Evolutionary conservation across 2,329 filamentous ascomycete genomes (phyloP).

Genomic region (Fusarium sp.): DNA sequence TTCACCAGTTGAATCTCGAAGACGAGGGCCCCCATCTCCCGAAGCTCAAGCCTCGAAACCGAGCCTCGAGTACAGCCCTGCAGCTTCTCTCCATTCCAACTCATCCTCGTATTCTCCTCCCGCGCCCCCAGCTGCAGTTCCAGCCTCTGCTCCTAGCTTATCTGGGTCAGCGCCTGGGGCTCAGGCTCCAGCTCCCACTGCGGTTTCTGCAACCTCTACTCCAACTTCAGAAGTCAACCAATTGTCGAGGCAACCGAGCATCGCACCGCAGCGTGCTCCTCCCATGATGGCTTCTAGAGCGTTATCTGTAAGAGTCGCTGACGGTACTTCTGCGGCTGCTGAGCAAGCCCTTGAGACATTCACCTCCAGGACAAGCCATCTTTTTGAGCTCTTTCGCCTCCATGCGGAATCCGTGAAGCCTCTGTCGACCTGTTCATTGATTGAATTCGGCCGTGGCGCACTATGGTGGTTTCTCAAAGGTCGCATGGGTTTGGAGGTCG

Average conservation of each 20-base stretch:
- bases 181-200: background rate
- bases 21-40: conserved; percentile 42
- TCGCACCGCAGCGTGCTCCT: conserved; percentile 42
- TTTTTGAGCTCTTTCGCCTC: conserved; percentile 79
- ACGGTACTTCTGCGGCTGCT: conserved; percentile 57
- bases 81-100: conserved; percentile 51
- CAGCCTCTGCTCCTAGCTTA: conserved; percentile 2
- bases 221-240: conserved; percentile 29
- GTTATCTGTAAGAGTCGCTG: conserved; percentile 54
- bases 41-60: conserved; percentile 41
- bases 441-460: conserved; percentile 76
- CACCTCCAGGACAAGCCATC: conserved; percentile 74
- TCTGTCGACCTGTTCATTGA: conserved; percentile 68
- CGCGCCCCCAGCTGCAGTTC: conserved; percentile 19
- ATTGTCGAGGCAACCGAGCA: conserved; percentile 39
- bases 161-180: conserved; percentile 1
- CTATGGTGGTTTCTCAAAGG: conserved; percentile 93
- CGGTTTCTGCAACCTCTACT: conserved; percentile 2
- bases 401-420: conserved; percentile 80
- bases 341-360: conserved; percentile 78
- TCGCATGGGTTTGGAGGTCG: conserved; percentile 76
- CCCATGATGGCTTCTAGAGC: conserved; percentile 46
- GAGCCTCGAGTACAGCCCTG: conserved; percentile 55
- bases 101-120: conserved; percentile 46
- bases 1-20: conserved; percentile 42